Evolutionary conservation across 202 grass and related monocot genomes (phyloP).

Genomic region (Panicum virgatum): DNA sequence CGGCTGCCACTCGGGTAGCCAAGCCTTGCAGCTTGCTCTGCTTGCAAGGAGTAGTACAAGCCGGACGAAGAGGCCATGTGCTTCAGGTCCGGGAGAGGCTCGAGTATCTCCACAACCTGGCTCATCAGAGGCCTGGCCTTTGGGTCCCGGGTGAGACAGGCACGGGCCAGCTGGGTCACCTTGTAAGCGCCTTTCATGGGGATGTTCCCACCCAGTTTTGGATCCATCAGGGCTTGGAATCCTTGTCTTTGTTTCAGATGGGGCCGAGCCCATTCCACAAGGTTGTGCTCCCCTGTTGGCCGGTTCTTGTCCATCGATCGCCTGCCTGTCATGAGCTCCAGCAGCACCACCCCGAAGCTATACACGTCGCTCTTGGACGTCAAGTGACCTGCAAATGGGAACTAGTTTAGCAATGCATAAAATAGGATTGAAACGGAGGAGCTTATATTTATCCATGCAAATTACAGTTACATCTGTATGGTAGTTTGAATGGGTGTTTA

Average conservation of each 20-base stretch:
- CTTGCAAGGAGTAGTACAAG: slow-evolving; percentile 55
- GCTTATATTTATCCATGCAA: not conserved
- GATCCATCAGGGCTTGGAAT: slow-evolving; percentile 55
- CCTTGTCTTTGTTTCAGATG: slow-evolving; percentile 40
- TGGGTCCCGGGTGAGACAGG: slow-evolving; percentile 54
- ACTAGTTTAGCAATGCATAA: not conserved
- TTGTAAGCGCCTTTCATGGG: slow-evolving; percentile 58
- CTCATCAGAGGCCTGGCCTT: slow-evolving; percentile 71
- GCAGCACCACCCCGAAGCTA: slow-evolving; percentile 66
- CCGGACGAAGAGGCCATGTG: slow-evolving; percentile 52
- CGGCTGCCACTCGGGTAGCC: slow-evolving; percentile 34
- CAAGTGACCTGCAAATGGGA: slow-evolving; percentile 50
- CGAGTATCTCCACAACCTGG: slow-evolving; percentile 54
- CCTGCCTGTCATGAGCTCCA: slow-evolving; percentile 65
- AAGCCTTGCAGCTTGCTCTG: slow-evolving; percentile 45
- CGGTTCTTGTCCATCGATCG: slow-evolving; percentile 75
- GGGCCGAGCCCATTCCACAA: slow-evolving; percentile 66
- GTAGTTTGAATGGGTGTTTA: not conserved
- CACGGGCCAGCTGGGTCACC: slow-evolving; percentile 53
- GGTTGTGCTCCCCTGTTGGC: slow-evolving; percentile 55
- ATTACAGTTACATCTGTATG: not conserved
- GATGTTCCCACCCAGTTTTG: slow-evolving; percentile 49
- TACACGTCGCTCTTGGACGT: slow-evolving; percentile 76
- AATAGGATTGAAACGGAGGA: not conserved
- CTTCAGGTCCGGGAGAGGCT: slow-evolving; percentile 51